Conservation (phyloP, 768 basidiomycete species). For the Tylopilus subfusipes region DNA sequence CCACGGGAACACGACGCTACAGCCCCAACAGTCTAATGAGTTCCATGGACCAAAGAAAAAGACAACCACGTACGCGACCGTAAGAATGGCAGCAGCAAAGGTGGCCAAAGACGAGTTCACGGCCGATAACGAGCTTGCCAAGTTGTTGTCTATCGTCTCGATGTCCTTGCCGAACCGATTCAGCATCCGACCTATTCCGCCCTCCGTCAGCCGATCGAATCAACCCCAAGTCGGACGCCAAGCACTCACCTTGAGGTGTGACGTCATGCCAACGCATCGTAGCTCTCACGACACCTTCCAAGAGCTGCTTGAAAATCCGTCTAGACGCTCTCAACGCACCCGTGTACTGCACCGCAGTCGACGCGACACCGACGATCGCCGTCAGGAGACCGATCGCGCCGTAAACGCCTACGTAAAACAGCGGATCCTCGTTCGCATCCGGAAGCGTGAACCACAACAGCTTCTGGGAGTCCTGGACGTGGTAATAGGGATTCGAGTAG, state of each 20-base stretch:
- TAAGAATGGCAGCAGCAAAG: slow-evolving; percentile 73
- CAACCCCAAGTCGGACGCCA: not conserved
- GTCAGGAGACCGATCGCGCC: slow-evolving; percentile 54
- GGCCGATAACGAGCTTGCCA: slow-evolving; percentile 64
- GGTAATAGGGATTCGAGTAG: slow-evolving; percentile 14
- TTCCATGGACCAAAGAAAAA: slow-evolving; percentile 5
- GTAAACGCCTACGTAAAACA: slow-evolving; percentile 71
- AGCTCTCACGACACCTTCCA: slow-evolving; percentile 70
- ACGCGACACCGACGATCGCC: slow-evolving; percentile 45
- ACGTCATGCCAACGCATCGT: slow-evolving; percentile 86
- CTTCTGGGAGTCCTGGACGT: slow-evolving; percentile 13
- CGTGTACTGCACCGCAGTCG: slow-evolving; percentile 54
- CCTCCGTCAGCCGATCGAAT: not conserved
- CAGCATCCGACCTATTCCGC: slow-evolving; percentile 64
- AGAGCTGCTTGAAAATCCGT: slow-evolving; percentile 45
- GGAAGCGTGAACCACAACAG: slow-evolving; percentile 34
- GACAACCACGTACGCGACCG: slow-evolving; percentile 51
- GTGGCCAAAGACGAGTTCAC: slow-evolving; percentile 77
- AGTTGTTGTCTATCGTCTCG: slow-evolving; percentile 77
- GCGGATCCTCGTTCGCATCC: slow-evolving; percentile 52
- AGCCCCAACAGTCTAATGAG: not conserved
- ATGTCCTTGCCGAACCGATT: slow-evolving; percentile 88
- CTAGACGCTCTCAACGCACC: slow-evolving; percentile 41
- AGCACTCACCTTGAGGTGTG: slow-evolving; percentile 62
- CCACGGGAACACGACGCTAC: slow-evolving; percentile 68